Evolutionary conservation across 768 basidiomycete species (phyloP).

Genomic region (Tulasnella sp.): DNA sequence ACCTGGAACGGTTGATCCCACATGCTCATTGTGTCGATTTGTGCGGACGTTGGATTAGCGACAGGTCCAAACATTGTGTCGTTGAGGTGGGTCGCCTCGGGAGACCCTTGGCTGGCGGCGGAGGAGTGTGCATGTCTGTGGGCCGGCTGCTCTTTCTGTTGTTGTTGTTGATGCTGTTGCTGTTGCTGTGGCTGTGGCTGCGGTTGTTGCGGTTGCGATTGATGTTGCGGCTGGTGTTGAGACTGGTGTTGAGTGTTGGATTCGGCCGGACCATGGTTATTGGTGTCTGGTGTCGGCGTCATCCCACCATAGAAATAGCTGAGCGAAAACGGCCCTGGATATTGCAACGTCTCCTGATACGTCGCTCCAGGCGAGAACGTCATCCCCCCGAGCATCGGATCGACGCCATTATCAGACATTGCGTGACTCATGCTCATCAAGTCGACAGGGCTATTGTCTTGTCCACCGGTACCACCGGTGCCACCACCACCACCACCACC

Average conservation of each 20-base stretch:
- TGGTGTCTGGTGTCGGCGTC: not conserved
- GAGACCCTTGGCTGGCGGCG: not conserved
- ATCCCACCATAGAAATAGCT: constrained; percentile 5
- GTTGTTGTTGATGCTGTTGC: no score
- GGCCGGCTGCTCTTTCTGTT: not conserved
- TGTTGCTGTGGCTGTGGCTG: no score
- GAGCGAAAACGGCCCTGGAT: constrained; percentile 15
- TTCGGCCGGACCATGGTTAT: not conserved
- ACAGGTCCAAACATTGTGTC: constrained; percentile 1
- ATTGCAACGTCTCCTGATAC: constrained; percentile 17
- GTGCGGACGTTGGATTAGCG: not conserved
- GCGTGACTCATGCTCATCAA: constrained; percentile 14
- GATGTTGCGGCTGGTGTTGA: no score
- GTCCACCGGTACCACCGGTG: no score
- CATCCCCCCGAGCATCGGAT: constrained; percentile 14
- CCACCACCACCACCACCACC: not conserved
- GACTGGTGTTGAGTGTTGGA: not conserved
- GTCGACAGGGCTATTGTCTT: constrained; percentile 13
- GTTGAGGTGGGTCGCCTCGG: not conserved
- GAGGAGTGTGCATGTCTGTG: not conserved
- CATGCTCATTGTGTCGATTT: not conserved
- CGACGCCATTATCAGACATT: constrained; percentile 8
- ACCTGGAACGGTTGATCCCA: constrained; percentile 9
- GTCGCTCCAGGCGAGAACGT: constrained; percentile 17
- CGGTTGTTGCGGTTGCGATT: no score